These are phyloP conservation scores for Penicillium sp. DNA, from an alignment of 2,329 filamentous ascomycete genomes.

Conservation along the genomic window DNA sequence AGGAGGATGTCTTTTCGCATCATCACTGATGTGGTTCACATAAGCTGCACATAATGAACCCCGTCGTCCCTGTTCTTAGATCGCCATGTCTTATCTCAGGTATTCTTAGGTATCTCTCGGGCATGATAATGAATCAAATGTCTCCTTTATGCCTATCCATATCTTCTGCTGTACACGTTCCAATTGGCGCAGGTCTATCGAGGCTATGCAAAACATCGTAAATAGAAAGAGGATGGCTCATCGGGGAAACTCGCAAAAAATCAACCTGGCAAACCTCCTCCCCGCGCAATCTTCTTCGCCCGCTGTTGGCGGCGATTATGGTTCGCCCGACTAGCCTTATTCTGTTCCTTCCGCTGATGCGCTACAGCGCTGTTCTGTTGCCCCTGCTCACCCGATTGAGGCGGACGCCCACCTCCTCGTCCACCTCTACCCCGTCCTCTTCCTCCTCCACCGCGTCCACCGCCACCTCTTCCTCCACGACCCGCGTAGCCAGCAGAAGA, in stretches of 20 bases:
- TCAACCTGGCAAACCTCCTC: constrained; percentile 46
- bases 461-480: constrained; percentile 51
- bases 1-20: constrained; percentile 36
- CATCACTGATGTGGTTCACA: constrained; percentile 22
- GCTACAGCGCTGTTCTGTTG: constrained; percentile 68
- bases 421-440: constrained; percentile 38
- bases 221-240: not conserved
- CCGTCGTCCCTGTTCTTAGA: constrained; percentile 6
- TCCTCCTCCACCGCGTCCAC: constrained; percentile 59
- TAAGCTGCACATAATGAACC: constrained; percentile 7
- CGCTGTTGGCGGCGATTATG: constrained; percentile 77
- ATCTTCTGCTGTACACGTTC: not conserved
- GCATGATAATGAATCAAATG: constrained; percentile 17
- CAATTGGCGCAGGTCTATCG: not conserved
- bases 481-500: constrained; percentile 36
- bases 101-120: not conserved
- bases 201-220: not conserved
- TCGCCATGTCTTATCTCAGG: not conserved
- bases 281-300: constrained; percentile 63
- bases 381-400: constrained; percentile 48
- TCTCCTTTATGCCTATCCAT: not conserved
- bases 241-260: not conserved
- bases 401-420: constrained; percentile 48
- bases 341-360: constrained; percentile 76
- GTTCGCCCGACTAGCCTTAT: constrained; percentile 79